Evolutionary conservation across 352 stramenopile species (phyloP), one percentile per base, ranked within the genome.

Genomic region (Globisporangium paroecandrum): DNA sequence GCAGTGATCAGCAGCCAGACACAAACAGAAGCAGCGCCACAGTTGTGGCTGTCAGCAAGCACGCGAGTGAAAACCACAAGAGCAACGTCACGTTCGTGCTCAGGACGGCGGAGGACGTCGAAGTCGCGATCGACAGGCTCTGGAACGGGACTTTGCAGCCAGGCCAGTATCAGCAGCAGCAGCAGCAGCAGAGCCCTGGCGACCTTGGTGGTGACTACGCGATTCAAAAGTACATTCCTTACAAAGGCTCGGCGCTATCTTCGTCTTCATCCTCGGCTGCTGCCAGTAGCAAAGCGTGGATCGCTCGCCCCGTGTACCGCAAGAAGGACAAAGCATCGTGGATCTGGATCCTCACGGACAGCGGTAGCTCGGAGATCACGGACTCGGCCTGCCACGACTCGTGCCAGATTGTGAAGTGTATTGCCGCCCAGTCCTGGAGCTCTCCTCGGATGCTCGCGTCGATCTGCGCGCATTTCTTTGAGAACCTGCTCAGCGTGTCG

Each of bases 361-460:
- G 54, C 27, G 18, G 41, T 3, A 47, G 58, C 18, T 56, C 56
- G 2, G 53, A 61, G 29, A 29, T 71, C n/a, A 71, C 66, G 27
- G 56, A 68, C n/a, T 59, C 54, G 49, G 70, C 46, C 24, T 43
- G 27, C 18, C 53, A 83, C 73, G 41, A 70, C 29, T 56, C 62
- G 34, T 89, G 83, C n/a, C 83, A 91, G 53, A 61, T 89, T 63
- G 80, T 90, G 13, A 87, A 85, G 36, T 89, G 79, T 46, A 74
- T 34, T 1, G 79, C 75, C 24, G 55, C 74, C 8, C 71, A 89
- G 68, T 85, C 84, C 8, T 92, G 84, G 84, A 68, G 61, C 1
- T 58, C 80, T 24, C 78, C 81, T 22, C 82, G 82, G 1, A 20
- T 82, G 49, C 43, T 89, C 3, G 64, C 73, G 7, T 70, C 74